Evolutionary conservation across 1,139 yeast species (phyloP).

Genomic region (Candida tropicalis): DNA sequence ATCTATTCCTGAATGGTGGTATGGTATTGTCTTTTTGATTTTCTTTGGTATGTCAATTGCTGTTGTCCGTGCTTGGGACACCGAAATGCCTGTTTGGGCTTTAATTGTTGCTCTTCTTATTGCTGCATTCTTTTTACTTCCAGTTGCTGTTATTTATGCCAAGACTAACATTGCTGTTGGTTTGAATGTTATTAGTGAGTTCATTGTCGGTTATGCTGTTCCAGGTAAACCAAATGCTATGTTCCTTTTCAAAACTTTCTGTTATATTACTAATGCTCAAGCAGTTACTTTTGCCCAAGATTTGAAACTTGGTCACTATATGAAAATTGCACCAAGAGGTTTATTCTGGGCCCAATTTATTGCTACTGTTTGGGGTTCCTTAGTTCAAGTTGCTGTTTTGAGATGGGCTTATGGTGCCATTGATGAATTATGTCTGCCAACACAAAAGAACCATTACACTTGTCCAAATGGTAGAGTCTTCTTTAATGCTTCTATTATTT

Average conservation of each 20-base stretch:
- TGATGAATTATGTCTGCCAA: conserved; percentile 47
- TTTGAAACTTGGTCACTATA: conserved; percentile 57
- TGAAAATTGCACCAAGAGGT: conserved; percentile 52
- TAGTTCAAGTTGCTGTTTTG: conserved; percentile 48
- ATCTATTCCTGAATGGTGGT: conserved; percentile 75
- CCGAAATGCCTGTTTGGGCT: conserved; percentile 45
- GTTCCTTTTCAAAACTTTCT: conserved; percentile 51
- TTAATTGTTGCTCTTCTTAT: conserved; percentile 42
- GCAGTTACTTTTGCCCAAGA: conserved; percentile 57
- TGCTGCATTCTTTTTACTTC: conserved; percentile 43
- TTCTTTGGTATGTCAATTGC: conserved; percentile 45
- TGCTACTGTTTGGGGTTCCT: conserved; percentile 49
- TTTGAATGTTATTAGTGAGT: conserved; percentile 48
- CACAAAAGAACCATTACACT: conserved; percentile 43
- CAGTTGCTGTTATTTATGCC: conserved; percentile 46
- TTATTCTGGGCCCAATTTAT: conserved; percentile 48
- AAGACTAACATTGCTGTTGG: conserved; percentile 49
- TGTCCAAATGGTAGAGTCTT: conserved; percentile 49
- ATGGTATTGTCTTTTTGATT: conserved; percentile 42
- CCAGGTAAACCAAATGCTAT: conserved; percentile 51
- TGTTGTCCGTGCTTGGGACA: conserved; percentile 43
- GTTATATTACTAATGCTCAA: conserved; percentile 56
- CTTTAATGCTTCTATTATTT: conserved; percentile 49
- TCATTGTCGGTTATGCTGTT: conserved; percentile 49
- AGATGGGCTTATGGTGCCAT: conserved; percentile 49